Percentiles rank a stretch among this genome's conserved stretches.
These are phyloP conservation scores for Sistotremastrum niveocremeum DNA, from an alignment of 768 basidiomycete genomes.

Conservation along the genomic window DNA sequence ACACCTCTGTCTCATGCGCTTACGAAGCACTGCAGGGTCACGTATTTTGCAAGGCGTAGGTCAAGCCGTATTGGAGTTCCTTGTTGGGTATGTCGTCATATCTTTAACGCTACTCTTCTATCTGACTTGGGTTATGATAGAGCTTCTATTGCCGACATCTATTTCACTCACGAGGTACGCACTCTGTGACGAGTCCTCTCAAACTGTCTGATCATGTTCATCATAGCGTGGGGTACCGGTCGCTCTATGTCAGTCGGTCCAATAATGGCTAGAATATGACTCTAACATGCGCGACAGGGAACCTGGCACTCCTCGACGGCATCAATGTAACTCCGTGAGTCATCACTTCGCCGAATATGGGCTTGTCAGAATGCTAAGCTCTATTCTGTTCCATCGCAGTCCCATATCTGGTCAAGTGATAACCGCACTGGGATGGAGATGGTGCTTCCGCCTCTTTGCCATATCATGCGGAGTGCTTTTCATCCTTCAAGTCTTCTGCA, in stretches of 20 bases:
- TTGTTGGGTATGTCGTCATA: conserved; percentile 1
- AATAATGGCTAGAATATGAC: no score
- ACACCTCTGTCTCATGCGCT: background rate
- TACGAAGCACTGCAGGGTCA: background rate
- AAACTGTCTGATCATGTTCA: background rate
- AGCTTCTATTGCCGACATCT: conserved; percentile 7
- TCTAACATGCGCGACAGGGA: background rate
- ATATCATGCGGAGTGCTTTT: conserved; percentile 3
- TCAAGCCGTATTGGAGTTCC: conserved; percentile 4
- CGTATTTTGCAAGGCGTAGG: conserved; percentile 6
- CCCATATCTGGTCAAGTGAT: conserved; percentile 9
- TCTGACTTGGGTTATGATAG: background rate
- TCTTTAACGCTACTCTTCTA: no score
- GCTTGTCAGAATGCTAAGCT: background rate
- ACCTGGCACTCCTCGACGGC: conserved; percentile 8
- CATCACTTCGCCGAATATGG: background rate
- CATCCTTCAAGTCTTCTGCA: background rate
- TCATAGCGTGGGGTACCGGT: background rate
- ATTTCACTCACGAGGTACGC: conserved; percentile 5
- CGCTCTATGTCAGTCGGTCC: background rate
- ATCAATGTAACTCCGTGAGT: conserved; percentile 6
- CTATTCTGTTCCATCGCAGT: background rate
- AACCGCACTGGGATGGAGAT: conserved; percentile 7
- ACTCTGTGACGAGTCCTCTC: background rate
- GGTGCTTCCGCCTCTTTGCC: conserved; percentile 8